Conservation (phyloP, 2,329 filamentous ascomycete genomes). For the Didymella segeticola region DNA sequence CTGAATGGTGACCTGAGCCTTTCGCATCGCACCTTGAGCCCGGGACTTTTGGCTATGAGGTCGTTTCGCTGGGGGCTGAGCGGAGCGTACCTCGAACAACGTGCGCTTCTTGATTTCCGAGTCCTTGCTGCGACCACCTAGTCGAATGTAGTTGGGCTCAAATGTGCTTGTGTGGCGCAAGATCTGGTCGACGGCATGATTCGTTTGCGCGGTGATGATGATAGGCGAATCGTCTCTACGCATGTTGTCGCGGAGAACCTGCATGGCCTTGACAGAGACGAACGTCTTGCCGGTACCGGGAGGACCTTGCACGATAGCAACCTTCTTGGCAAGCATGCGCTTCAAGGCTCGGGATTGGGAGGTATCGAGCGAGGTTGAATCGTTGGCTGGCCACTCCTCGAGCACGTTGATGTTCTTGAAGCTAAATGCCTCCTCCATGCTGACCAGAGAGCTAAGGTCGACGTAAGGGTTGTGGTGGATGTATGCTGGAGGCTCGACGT, state of each 20-base stretch:
- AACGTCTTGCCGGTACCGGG: slow-evolving; percentile 83
- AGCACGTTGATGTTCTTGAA: slow-evolving; percentile 62
- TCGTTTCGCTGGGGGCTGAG: slow-evolving; percentile 25
- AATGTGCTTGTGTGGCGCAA: slow-evolving; percentile 68
- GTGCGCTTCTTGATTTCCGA: slow-evolving; percentile 69
- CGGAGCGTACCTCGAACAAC: slow-evolving; percentile 65
- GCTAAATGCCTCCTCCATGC: slow-evolving; percentile 43
- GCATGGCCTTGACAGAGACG: slow-evolving; percentile 75
- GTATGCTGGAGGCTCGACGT: slow-evolving; percentile 61
- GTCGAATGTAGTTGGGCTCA: slow-evolving; percentile 67
- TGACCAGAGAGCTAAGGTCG: slow-evolving; percentile 58
- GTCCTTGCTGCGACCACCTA: slow-evolving; percentile 75
- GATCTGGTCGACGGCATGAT: slow-evolving; percentile 87
- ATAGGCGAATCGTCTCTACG: slow-evolving; percentile 67
- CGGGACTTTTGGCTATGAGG: slow-evolving; percentile 50
- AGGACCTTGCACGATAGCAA: slow-evolving; percentile 84
- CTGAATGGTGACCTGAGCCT: slow-evolving; percentile 32
- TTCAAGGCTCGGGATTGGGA: slow-evolving; percentile 74
- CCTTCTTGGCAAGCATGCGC: slow-evolving; percentile 71
- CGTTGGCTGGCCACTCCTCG: slow-evolving; percentile 60
- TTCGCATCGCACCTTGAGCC: slow-evolving; percentile 53
- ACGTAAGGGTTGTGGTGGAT: slow-evolving; percentile 57
- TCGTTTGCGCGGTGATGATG: slow-evolving; percentile 84
- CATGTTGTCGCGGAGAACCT: slow-evolving; percentile 68
- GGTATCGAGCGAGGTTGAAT: slow-evolving; percentile 63